Evolutionary conservation across 139 green algal genomes (phyloP).

Genomic region (Dunaliella primolecta): DNA sequence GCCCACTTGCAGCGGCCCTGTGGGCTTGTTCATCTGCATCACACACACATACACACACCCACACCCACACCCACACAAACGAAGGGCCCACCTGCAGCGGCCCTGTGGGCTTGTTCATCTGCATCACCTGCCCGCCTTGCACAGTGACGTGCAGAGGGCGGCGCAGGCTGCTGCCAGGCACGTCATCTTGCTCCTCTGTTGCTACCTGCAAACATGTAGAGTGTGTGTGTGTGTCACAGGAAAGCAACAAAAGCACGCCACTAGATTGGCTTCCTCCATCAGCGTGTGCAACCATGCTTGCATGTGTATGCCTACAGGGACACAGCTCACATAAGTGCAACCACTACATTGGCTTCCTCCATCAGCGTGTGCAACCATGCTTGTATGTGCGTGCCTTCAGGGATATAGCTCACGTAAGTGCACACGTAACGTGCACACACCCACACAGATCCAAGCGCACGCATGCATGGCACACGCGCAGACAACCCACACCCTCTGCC

Average conservation of each 20-base stretch:
- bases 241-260: not conserved
- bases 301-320: not conserved
- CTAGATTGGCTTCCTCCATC: not conserved
- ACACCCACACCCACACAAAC: no score
- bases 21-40: not conserved
- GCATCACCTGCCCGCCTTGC: not conserved
- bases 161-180: conserved; percentile 37
- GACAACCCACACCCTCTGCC: no score
- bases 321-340: no score
- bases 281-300: not conserved
- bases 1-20: not conserved
- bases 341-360: not conserved
- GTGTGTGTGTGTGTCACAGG: not conserved
- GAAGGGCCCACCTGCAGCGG: not conserved
- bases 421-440: no score
- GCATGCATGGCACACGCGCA: no score
- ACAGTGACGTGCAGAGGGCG: conserved; percentile 66
- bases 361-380: not conserved
- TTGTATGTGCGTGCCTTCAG: no score
- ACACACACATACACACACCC: no score
- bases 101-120: conserved; percentile 7
- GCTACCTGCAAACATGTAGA: conserved; percentile 2
- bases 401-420: no score
- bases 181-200: conserved; percentile 23
- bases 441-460: no score